phyloP scores from a whole-genome alignment of 176 grass and related monocot genomes.

The Zizania latifolia region DNA sequence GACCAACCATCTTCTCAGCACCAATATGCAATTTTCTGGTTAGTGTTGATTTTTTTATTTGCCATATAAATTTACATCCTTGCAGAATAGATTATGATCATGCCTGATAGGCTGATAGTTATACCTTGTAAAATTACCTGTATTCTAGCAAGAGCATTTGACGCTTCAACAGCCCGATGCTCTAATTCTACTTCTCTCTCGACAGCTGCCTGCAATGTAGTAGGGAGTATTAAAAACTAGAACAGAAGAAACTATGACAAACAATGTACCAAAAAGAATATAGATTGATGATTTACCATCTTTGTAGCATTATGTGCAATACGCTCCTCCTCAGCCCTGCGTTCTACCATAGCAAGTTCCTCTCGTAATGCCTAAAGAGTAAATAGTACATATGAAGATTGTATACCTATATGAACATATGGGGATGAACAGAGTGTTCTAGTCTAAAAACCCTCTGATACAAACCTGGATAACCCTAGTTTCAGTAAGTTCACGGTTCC shows the following conservation, averaged over 20 bases:
- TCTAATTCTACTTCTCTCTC: slow-evolving; percentile 98
- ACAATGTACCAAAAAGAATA: slow-evolving; percentile 3
- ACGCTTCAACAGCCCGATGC: slow-evolving; percentile 95
- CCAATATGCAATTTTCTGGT: not conserved
- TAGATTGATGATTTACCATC: slow-evolving; percentile 50
- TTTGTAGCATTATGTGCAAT: slow-evolving; percentile 97
- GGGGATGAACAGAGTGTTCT: not conserved
- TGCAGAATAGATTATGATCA: slow-evolving; percentile 11
- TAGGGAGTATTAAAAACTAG: slow-evolving; percentile 4
- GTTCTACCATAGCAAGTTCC: slow-evolving; percentile 79
- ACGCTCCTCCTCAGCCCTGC: slow-evolving; percentile 93
- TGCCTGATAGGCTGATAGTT: slow-evolving; percentile 19
- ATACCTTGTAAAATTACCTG: slow-evolving; percentile 74
- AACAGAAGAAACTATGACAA: slow-evolving; percentile 18
- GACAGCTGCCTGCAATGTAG: slow-evolving; percentile 78
- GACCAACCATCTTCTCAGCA: not conserved
- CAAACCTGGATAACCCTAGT: slow-evolving; percentile 95
- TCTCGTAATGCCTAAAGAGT: slow-evolving; percentile 73
- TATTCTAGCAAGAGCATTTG: slow-evolving; percentile 99
- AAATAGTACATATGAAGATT: slow-evolving; percentile 20
- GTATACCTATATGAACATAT: slow-evolving; percentile 28
- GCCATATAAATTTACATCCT: not conserved
- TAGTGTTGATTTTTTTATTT: not conserved
- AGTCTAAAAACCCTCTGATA: slow-evolving; percentile 11
- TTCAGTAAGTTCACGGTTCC: slow-evolving; percentile 88